phyloP scores from a whole-genome alignment of 176 grass and related monocot genomes.

The Zizania latifolia region DNA sequence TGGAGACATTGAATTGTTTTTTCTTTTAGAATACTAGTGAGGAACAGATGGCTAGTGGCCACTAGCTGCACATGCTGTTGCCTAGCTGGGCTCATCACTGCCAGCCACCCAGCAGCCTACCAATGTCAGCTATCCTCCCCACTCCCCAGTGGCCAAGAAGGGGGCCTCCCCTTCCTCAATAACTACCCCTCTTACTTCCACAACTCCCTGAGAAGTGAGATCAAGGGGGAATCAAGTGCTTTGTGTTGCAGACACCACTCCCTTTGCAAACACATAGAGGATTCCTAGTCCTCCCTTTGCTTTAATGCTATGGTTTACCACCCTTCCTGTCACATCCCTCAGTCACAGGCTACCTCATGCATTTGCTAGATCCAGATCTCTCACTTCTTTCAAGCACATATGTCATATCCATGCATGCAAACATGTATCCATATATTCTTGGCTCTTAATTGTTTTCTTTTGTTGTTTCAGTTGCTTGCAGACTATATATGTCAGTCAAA shows the following conservation, averaged over 20 bases:
- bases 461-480: neutral
- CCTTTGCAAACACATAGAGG: neutral
- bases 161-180: too few relatives aligned
- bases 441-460: too few relatives aligned
- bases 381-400: neutral
- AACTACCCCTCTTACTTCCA: neutral
- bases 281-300: neutral
- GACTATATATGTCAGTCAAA: neutral
- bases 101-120: neutral
- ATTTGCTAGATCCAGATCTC: neutral
- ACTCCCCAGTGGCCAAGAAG: neutral
- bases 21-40: neutral
- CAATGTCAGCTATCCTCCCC: neutral
- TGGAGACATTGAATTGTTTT: neutral
- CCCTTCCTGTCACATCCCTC: too few relatives aligned
- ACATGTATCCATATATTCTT: neutral
- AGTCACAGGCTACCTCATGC: neutral
- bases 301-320: neutral
- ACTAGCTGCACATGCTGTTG: neutral
- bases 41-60: neutral
- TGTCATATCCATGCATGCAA: neutral
- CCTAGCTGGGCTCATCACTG: neutral
- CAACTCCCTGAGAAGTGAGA: neutral
- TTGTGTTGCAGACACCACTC: neutral
- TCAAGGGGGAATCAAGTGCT: neutral